These are phyloP conservation scores for Cyclotella atomus DNA, from an alignment of 108 stramenopile species.

Conservation along the genomic window DNA sequence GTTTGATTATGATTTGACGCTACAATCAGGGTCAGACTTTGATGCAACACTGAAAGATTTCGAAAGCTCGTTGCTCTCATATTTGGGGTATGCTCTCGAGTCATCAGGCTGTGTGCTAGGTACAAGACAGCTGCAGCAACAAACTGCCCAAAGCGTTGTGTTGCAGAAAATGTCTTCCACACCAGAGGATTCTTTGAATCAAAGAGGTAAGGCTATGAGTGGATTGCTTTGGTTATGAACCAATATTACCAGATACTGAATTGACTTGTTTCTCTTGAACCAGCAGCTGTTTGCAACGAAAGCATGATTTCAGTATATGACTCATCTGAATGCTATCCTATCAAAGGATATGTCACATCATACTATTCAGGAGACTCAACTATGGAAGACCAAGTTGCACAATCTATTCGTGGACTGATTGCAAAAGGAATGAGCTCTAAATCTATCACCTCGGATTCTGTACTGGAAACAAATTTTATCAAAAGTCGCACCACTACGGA, in stretches of 20 bases:
- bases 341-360: background rate
- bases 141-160: background rate
- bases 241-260: background rate
- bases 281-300: background rate
- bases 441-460: background rate
- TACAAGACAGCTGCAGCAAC: background rate
- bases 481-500: background rate
- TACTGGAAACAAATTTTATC: background rate
- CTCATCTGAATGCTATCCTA: background rate
- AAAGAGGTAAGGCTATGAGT: conserved; percentile 62
- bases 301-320: background rate
- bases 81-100: background rate
- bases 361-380: background rate
- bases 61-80: background rate
- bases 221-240: conserved; percentile 71
- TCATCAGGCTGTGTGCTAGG: background rate
- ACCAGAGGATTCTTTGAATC: background rate
- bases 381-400: background rate
- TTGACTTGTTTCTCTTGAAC: background rate
- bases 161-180: background rate
- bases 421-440: conserved; percentile 1
- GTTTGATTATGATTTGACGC: conserved; percentile 6
- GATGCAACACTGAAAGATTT: background rate
- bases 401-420: background rate
- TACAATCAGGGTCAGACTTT: background rate